phyloP scores from a whole-genome alignment of 1,284 basidiomycete species.

The Moesziomyces parantarcticus region DNA sequence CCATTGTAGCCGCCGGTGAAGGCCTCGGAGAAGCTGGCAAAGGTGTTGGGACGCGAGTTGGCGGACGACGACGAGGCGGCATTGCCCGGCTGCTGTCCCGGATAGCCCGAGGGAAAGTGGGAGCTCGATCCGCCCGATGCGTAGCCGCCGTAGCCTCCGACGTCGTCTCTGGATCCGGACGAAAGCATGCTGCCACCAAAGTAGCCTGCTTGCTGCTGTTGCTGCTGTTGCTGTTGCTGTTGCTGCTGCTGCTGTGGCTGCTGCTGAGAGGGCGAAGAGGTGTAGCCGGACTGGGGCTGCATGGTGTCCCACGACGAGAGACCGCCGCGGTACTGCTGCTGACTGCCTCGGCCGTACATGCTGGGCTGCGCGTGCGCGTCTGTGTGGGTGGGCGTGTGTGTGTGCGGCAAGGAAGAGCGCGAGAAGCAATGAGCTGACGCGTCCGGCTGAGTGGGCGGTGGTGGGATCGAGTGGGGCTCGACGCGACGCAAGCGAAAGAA shows the following conservation, averaged over 20 bases:
- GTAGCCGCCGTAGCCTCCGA: conserved; percentile 34
- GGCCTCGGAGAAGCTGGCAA: conserved; percentile 42
- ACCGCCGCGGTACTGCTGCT: conserved; percentile 43
- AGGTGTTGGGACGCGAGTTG: conserved; percentile 37
- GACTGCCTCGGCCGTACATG: conserved; percentile 46
- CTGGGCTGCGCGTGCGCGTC: not conserved
- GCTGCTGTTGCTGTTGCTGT: conserved; percentile 37
- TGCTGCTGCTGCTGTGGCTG: not conserved
- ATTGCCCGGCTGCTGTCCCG: conserved; percentile 19
- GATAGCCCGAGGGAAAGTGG: conserved; percentile 34
- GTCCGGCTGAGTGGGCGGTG: too few species aligned
- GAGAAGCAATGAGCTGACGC: too few species aligned
- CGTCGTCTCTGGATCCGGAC: conserved; percentile 35
- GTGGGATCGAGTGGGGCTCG: too few species aligned
- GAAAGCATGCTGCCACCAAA: conserved; percentile 36
- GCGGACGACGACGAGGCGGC: conserved; percentile 37
- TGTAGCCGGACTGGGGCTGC: conserved; percentile 32
- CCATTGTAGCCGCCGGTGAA: conserved; percentile 37
- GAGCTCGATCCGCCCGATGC: conserved; percentile 34
- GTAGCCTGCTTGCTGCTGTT: conserved; percentile 30
- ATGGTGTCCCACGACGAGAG: conserved; percentile 41
- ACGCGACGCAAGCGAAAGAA: too few species aligned
- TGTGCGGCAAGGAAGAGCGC: not conserved
- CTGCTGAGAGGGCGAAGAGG: conserved; percentile 21
- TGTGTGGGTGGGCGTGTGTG: too few species aligned